Conservation (phyloP, 768 basidiomycete species). For the Mycena filopes region DNA sequence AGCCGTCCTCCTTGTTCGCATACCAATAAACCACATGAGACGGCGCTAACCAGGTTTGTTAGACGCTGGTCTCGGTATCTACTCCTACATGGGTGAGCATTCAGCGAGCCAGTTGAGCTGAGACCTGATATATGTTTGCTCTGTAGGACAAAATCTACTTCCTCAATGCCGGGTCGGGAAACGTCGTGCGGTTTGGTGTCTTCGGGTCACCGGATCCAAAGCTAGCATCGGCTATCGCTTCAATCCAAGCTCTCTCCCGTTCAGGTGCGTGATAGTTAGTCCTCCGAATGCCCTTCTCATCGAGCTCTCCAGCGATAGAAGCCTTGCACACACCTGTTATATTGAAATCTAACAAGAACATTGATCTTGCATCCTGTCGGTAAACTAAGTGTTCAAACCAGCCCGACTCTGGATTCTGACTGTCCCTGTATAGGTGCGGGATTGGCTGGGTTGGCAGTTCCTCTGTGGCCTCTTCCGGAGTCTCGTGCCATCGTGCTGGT, state of each 20-base stretch:
- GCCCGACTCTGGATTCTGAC: slow-evolving; percentile 18
- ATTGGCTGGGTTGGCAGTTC: slow-evolving; percentile 69
- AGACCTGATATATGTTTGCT: background rate
- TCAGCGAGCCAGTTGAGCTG: background rate
- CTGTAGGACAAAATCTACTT: slow-evolving; percentile 60
- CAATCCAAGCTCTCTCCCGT: slow-evolving; percentile 34
- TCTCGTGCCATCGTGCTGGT: slow-evolving; percentile 71
- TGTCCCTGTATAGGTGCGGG: slow-evolving; percentile 65
- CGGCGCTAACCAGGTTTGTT: background rate
- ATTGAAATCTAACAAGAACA: slow-evolving; percentile 75
- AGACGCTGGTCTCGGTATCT: slow-evolving; percentile 59
- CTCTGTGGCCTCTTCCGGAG: slow-evolving; percentile 77
- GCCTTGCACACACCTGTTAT: slow-evolving; percentile 64
- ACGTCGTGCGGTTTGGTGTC: slow-evolving; percentile 59
- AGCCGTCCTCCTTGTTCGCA: slow-evolving; percentile 21
- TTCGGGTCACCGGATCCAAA: slow-evolving; percentile 65
- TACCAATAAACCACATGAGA: background rate
- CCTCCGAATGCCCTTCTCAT: background rate
- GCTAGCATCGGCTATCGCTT: slow-evolving; percentile 70
- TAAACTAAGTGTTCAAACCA: no score
- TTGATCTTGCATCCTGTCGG: slow-evolving; percentile 87
- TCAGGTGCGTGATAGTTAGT: slow-evolving; percentile 54
- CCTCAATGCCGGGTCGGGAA: slow-evolving; percentile 51
- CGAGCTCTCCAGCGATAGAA: slow-evolving; percentile 46
- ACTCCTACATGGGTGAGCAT: slow-evolving; percentile 56